Percentiles rank a stretch among this genome's conserved stretches.
These are phyloP conservation scores for Pythium phragmiticola DNA, from an alignment of 352 stramenopile species.

Conservation along the genomic window DNA sequence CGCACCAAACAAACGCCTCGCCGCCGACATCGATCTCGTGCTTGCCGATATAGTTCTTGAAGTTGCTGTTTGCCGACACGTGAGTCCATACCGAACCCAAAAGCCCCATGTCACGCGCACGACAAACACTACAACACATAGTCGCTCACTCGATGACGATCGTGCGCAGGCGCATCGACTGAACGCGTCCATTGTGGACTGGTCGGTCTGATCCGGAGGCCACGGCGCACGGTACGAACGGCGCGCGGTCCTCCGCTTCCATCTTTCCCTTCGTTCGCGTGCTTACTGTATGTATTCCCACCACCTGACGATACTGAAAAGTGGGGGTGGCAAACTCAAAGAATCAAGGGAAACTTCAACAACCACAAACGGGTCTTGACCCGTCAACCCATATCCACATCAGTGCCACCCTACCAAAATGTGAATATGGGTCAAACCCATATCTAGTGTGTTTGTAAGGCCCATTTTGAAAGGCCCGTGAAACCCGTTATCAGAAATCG, in stretches of 20 bases:
- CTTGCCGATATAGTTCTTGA: constrained; percentile 33
- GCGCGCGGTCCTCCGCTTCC: constrained; percentile 4
- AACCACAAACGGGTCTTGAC: background rate
- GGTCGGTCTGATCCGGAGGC: background rate
- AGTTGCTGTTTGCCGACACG: constrained; percentile 25
- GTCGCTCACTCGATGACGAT: constrained; percentile 31
- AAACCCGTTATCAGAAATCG: too few relatives aligned
- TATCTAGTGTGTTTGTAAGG: background rate
- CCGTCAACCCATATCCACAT: background rate
- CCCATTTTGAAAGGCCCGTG: background rate
- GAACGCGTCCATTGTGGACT: background rate
- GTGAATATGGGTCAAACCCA: background rate
- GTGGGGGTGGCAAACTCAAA: constrained; percentile 16
- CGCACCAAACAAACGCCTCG: constrained; percentile 26
- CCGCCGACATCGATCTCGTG: constrained; percentile 22
- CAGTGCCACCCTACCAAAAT: background rate
- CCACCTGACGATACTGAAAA: background rate
- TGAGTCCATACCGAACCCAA: constrained; percentile 11
- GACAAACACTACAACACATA: background rate
- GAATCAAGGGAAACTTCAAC: constrained; percentile 18
- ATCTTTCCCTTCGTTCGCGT: constrained; percentile 9
- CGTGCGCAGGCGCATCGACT: constrained; percentile 15
- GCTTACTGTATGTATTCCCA: background rate
- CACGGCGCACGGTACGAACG: background rate
- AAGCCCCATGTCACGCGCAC: background rate